phyloP scores from a whole-genome alignment of 2,329 filamentous ascomycete species.

The Huntiella moniliformis region DNA sequence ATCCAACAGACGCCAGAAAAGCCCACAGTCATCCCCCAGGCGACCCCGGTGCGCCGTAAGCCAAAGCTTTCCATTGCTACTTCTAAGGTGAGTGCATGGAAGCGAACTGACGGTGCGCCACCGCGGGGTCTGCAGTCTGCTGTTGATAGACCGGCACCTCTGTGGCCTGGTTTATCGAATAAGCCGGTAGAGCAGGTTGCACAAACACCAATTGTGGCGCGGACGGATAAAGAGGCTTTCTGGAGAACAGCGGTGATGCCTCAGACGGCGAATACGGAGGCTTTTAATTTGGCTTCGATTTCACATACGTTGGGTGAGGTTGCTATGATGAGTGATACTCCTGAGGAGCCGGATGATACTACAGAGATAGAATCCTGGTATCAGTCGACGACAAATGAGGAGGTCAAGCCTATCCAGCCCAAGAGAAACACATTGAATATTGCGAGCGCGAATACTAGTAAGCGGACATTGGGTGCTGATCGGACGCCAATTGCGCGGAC shows the following conservation, averaged over 20 bases:
- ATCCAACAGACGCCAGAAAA: neutral
- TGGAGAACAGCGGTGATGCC: slow-evolving; percentile 9
- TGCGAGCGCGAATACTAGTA: neutral
- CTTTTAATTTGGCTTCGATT: slow-evolving; percentile 11
- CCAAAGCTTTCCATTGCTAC: slow-evolving; percentile 10
- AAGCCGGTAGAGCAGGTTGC: neutral
- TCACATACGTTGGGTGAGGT: slow-evolving; percentile 9
- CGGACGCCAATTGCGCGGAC: neutral
- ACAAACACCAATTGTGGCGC: neutral
- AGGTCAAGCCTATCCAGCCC: neutral
- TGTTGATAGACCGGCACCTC: slow-evolving; percentile 5
- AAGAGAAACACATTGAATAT: neutral
- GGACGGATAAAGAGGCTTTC: slow-evolving; percentile 7
- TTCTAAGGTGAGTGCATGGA: slow-evolving; percentile 4
- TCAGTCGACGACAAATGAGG: neutral
- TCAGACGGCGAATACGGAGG: slow-evolving; percentile 11
- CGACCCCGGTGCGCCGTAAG: neutral
- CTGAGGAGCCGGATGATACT: slow-evolving; percentile 1
- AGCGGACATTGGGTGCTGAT: neutral
- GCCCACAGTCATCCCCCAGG: neutral
- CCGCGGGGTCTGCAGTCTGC: slow-evolving; percentile 4
- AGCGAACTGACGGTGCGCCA: slow-evolving; percentile 3
- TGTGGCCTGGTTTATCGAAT: slow-evolving; percentile 2
- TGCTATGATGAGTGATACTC: slow-evolving; percentile 5
- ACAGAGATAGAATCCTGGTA: slow-evolving; percentile 8